A percentile compares a stretch with the other conserved stretches of the same genome.
Conservation (phyloP, 148 eudicot species). For the Silene uniflora region DNA sequence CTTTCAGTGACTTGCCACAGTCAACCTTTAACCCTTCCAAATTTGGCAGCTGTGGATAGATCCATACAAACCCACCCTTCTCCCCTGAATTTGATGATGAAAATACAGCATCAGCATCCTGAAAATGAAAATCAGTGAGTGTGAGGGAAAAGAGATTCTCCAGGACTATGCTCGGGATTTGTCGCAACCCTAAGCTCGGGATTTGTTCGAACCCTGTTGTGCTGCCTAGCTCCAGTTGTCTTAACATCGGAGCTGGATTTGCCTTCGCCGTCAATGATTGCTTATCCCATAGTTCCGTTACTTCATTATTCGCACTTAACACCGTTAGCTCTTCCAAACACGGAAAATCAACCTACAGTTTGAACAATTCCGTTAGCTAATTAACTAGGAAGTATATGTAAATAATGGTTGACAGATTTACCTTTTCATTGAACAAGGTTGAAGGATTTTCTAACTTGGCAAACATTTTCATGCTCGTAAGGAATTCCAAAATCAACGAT, state of each 20-base stretch:
- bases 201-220: too few relatives aligned
- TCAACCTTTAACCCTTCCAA: not conserved
- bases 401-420: not conserved
- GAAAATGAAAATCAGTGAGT: not conserved
- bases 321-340: slow-evolving; percentile 1
- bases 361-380: not conserved
- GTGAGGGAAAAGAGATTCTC: not conserved
- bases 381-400: too few relatives aligned
- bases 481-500: not conserved
- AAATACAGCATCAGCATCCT: not conserved
- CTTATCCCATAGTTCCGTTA: not conserved
- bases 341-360: not conserved
- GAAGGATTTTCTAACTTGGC: not conserved
- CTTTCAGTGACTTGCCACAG: not conserved
- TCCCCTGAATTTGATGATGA: not conserved
- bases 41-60: not conserved
- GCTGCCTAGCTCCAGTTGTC: not conserved
- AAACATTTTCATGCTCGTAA: not conserved
- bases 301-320: not conserved
- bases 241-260: not conserved
- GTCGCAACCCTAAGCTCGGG: too few relatives aligned
- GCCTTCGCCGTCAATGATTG: too few relatives aligned
- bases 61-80: not conserved
- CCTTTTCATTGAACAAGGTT: not conserved
- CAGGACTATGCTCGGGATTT: not conserved